Evolutionary conservation across 768 basidiomycete genomes (phyloP), one percentile per base, ranked within the genome.

Genomic region (Hydnomerulius pinastri): DNA sequence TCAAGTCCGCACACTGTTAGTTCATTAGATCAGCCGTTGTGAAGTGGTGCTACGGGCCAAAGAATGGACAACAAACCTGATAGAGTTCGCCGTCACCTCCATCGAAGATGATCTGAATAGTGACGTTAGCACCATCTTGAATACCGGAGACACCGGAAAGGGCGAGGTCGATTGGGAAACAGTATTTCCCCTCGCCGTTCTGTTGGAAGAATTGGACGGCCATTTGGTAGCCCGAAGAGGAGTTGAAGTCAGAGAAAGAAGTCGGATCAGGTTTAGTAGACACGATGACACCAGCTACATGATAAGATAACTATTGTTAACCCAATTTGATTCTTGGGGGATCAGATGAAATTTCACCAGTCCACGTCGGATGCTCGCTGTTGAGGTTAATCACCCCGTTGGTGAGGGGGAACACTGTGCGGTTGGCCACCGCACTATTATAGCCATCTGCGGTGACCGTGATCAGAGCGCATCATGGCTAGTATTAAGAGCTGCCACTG

Each of bases 1-100:
- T 83, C 58, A 94, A 66, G 69, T 94, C 92, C 30, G 92, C 78
- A 62, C 91, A 94, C 87, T 92, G 60, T 11, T 43, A 9, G 13
- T 53, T 40, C 30, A 37, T 18, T 30, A 7, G 20, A 38, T 43
- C 33, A 24, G 29, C 29, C 18, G 29, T 25, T n/a, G 42, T 17
- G 18, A 40, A 33, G 25, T 11, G 24, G 10, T 38, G 33, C 33
- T 17, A 35, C 17, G 33, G 13, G 17, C 13, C 13, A 25, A 12
- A 48, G 28, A 27, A 33, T 3, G 2, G 13, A 23, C 46, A 43
- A 50, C 54, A 32, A 44, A 80, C 87, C 76, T 92, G 88, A 70
- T 77, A 91, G 7, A 94, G 76, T 24, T 62, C 40, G 18, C 83
- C 84, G 61, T 93, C 90, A 29, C 88, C 89, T 33, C 87, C 88